These are phyloP conservation scores for Lactifluus piperatus DNA, from an alignment of 768 basidiomycete species.

Conservation along the genomic window DNA sequence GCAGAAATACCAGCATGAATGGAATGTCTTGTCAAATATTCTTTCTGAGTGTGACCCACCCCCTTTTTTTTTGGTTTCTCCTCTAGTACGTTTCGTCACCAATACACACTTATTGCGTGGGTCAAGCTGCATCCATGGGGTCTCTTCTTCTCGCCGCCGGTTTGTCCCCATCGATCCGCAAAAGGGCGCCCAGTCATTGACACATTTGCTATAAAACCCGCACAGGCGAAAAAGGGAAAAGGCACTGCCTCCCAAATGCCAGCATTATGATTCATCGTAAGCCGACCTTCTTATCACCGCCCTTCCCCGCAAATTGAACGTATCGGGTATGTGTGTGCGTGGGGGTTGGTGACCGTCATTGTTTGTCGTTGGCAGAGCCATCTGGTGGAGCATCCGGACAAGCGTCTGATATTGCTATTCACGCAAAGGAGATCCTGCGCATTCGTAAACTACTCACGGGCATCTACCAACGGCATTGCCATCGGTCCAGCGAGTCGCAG, in stretches of 20 bases:
- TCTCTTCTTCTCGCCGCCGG: conserved; percentile 86
- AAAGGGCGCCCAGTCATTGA: background rate
- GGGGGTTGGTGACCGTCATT: too few relatives aligned
- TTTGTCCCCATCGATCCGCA: conserved; percentile 19
- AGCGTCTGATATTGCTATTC: conserved; percentile 95
- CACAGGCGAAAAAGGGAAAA: conserved; percentile 73
- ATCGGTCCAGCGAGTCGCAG: conserved; percentile 50
- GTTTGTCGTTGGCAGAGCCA: conserved; percentile 56
- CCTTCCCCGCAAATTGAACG: background rate
- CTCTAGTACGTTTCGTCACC: conserved; percentile 78
- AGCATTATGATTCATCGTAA: conserved; percentile 98
- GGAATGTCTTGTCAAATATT: background rate
- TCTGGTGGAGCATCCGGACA: conserved; percentile 95
- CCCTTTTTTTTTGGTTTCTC: background rate
- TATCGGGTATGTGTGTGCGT: too few relatives aligned
- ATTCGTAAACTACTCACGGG: conserved; percentile 75
- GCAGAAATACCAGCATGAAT: conserved; percentile 37
- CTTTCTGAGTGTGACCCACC: background rate
- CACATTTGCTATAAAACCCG: conserved; percentile 15
- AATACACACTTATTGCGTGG: conserved; percentile 94
- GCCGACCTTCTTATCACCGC: conserved; percentile 23
- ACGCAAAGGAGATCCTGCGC: conserved; percentile 91
- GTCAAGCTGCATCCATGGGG: conserved; percentile 95
- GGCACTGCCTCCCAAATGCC: conserved; percentile 87
- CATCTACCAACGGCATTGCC: conserved; percentile 87